Percentiles rank a stretch among this genome's conserved stretches.
These are phyloP conservation scores for Quercus bicolor DNA, from an alignment of 306 rosid species.

Conservation along the genomic window DNA sequence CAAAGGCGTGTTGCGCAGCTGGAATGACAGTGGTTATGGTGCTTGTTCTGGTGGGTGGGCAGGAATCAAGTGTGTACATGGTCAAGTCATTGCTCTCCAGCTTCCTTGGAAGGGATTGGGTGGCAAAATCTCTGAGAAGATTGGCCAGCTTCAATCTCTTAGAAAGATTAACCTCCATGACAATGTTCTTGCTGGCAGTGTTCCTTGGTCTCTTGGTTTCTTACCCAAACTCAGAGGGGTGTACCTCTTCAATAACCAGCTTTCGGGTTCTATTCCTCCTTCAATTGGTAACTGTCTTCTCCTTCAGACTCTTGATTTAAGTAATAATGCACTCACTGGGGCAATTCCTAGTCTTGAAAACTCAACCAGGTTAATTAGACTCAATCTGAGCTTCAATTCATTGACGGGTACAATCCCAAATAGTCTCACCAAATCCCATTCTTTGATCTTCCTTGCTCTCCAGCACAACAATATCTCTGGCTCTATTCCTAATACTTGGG, in stretches of 20 bases:
- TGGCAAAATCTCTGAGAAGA: constrained; percentile 70
- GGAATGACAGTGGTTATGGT: constrained; percentile 77
- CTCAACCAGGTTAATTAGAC: constrained; percentile 58
- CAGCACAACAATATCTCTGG: constrained; percentile 77
- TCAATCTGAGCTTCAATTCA: constrained; percentile 79
- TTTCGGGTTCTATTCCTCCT: constrained; percentile 80
- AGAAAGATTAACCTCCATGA: constrained; percentile 82
- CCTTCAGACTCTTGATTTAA: constrained; percentile 84
- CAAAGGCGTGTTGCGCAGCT: constrained; percentile 64
- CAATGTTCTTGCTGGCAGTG: constrained; percentile 52
- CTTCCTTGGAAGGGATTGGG: constrained; percentile 91
- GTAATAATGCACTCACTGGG: constrained; percentile 69
- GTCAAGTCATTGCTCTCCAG: constrained; percentile 85
- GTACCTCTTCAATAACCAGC: constrained; percentile 81
- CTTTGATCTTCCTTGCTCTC: constrained; percentile 63
- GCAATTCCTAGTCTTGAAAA: constrained; percentile 57
- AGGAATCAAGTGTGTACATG: constrained; percentile 86
- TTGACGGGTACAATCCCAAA: constrained; percentile 72
- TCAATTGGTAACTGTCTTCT: constrained; percentile 66
- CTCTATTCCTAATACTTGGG: constrained; percentile 60
- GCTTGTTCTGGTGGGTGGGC: constrained; percentile 90
- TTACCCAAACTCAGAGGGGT: constrained; percentile 85
- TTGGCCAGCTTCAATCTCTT: constrained; percentile 72
- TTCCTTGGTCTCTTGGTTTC: constrained; percentile 66
- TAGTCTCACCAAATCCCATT: constrained; percentile 41